Evolutionary conservation across 768 basidiomycete genomes (phyloP).

Genomic region (Paxillus rubicundulus): DNA sequence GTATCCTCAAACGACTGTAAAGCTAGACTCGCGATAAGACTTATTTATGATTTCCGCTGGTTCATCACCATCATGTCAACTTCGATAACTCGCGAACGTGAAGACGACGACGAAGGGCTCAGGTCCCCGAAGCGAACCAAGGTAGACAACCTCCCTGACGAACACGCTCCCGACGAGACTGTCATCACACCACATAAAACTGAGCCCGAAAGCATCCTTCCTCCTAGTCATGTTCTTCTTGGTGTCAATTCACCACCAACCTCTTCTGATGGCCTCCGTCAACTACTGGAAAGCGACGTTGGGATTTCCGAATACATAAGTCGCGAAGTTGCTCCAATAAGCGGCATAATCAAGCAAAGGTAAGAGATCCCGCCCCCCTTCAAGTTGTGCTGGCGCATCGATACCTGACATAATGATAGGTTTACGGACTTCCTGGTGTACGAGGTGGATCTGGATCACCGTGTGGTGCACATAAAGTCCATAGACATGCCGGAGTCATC

Average conservation of each 20-base stretch:
- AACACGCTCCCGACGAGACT: slow-evolving; percentile 4
- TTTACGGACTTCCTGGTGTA: slow-evolving; percentile 97
- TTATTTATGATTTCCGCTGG: background rate
- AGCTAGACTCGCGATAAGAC: no score
- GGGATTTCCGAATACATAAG: slow-evolving; percentile 89
- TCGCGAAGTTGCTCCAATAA: slow-evolving; percentile 64
- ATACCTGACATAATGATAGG: slow-evolving; percentile 39
- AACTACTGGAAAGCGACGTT: slow-evolving; percentile 73
- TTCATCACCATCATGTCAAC: slow-evolving; percentile 22
- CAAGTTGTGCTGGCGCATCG: background rate
- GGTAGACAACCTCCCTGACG: slow-evolving; percentile 22
- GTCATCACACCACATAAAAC: background rate
- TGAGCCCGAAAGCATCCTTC: slow-evolving; percentile 46
- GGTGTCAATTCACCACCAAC: slow-evolving; percentile 53
- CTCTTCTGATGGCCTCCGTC: slow-evolving; percentile 52
- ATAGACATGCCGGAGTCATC: slow-evolving; percentile 66
- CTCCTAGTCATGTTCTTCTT: slow-evolving; percentile 72
- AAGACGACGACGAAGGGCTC: slow-evolving; percentile 42
- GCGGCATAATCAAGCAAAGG: slow-evolving; percentile 98
- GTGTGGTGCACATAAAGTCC: slow-evolving; percentile 78
- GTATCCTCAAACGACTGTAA: no score
- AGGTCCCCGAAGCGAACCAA: slow-evolving; percentile 40
- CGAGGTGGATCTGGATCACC: slow-evolving; percentile 81
- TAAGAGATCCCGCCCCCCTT: slow-evolving; percentile 32
- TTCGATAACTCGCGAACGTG: slow-evolving; percentile 47